Base-by-base conservation (phyloP, 352 stramenopile species). In the Globisporangium parvum region DNA sequence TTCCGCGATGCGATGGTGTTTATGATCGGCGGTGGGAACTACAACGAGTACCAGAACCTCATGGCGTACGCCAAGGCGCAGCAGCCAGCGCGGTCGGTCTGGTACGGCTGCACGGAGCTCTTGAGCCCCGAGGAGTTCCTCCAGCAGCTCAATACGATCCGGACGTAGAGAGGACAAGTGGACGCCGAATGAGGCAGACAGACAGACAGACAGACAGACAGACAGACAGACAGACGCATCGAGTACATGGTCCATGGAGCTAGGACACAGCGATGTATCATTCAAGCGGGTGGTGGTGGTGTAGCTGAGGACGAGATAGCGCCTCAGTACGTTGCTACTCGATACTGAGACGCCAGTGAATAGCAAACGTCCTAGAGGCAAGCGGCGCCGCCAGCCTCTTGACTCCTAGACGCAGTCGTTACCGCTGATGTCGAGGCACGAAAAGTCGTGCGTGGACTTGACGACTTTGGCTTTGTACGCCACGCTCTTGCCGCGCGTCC, bases 101-200 rank as follows among this genome's bases (percentile, higher is more conserved):
- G 83, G 69, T 96, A 96, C 60, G 88, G 88, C 23, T 93, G 86
- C 59, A 96, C 88, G 28, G 88, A 96, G 65, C 60, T 96, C 47
- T 60, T 96, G 47, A 94, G 88, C 41, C 81, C 87, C 0, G 83
- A 96, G 51, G 77, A 81, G n/a, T 96, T 96, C 66, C 70, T 96
- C 59, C 61, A 87, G 40, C 88, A 96, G 60, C 79, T 96, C 48
- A 77, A 71, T 50, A 77, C 69, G 23, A 91, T 91, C 49, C 70
- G 65, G 47, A 66, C 77, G 39, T 91, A 71, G 31, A 35, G 31
- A 35, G 1, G 72, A 52, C 23, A 33, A 10, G 37, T 3, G 21
- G 8, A 46, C n/a, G 33, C 18, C 14, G 51, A 51, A 18, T n/a
- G 10, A 50, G 31, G n/a, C n/a, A 35, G 31, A 11, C 2, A 35